Conservation (phyloP, 257 asterid species). For the Jasminum sambac region DNA sequence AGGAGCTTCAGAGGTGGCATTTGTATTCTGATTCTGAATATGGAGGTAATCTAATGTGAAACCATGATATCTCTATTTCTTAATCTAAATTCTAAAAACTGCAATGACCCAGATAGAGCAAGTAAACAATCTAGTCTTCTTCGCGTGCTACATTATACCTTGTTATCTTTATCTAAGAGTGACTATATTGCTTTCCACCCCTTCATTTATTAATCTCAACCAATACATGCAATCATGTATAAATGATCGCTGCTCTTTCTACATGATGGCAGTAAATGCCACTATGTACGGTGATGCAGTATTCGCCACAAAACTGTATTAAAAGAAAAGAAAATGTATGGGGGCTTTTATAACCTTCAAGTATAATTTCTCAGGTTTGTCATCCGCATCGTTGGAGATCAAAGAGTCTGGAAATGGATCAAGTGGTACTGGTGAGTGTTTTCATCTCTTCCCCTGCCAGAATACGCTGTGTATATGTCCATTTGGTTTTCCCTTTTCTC, state of each 20-base stretch:
- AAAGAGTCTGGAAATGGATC: constrained; percentile 54
- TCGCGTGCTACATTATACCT: neutral
- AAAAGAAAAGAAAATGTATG: neutral
- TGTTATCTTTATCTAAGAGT: neutral
- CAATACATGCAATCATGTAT: neutral
- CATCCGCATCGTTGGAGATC: constrained; percentile 87
- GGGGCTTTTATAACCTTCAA: constrained; percentile 13
- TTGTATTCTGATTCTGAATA: constrained; percentile 95
- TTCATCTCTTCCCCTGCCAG: neutral
- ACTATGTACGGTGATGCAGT: constrained; percentile 10
- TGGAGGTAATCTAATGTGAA: constrained; percentile 53
- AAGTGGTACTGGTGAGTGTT: constrained; percentile 55
- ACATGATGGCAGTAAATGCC: constrained; percentile 13
- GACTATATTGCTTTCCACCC: neutral
- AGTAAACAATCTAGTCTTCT: neutral
- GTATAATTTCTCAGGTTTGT: constrained; percentile 61
- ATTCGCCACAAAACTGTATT: neutral
- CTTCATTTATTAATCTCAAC: neutral
- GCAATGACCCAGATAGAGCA: neutral
- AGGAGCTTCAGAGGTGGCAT: constrained; percentile 89
- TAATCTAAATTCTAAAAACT: neutral
- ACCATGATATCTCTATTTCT: neutral
- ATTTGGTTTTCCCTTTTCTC: neutral
- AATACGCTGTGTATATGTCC: neutral
- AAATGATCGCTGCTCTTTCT: neutral